These are phyloP conservation scores for Hypomyces perniciosus DNA, from an alignment of 2,329 filamentous ascomycete species.

Conservation along the genomic window DNA sequence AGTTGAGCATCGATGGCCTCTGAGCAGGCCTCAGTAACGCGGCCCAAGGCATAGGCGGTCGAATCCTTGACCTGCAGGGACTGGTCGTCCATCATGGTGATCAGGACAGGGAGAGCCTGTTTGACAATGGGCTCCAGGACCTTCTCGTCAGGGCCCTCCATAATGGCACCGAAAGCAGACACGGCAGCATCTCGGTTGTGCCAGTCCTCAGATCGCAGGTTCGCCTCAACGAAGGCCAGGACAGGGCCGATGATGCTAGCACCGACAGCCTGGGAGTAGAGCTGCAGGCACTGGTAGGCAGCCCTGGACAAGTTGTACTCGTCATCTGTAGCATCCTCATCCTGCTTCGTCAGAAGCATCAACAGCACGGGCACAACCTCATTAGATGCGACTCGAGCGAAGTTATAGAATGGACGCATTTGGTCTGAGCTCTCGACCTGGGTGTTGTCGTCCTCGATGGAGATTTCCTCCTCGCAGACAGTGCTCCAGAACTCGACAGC, in stretches of 20 bases:
- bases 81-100: conserved; percentile 84
- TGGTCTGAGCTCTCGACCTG: conserved; percentile 70
- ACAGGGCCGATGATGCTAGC: conserved; percentile 80
- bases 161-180: conserved; percentile 94
- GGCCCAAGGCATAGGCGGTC: conserved; percentile 89
- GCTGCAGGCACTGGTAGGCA: conserved; percentile 91
- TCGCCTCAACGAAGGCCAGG: conserved; percentile 82
- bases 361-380: conserved; percentile 93
- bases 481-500: conserved; percentile 99
- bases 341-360: conserved; percentile 86
- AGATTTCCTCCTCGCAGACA: conserved; percentile 98
- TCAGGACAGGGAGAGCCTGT: conserved; percentile 86
- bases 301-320: conserved; percentile 96
- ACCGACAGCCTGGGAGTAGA: conserved; percentile 89
- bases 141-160: conserved; percentile 95
- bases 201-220: conserved; percentile 90
- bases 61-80: conserved; percentile 92
- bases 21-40: conserved; percentile 90
- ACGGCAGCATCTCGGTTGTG: conserved; percentile 91
- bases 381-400: conserved; percentile 83
- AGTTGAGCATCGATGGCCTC: conserved; percentile 80
- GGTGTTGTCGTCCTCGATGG: conserved; percentile 94
- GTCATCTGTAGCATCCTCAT: conserved; percentile 92
- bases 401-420: conserved; percentile 91
- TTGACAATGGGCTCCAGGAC: conserved; percentile 90